These are phyloP conservation scores for Solioccasus polychromus DNA, from an alignment of 768 basidiomycete genomes.

Conservation along the genomic window DNA sequence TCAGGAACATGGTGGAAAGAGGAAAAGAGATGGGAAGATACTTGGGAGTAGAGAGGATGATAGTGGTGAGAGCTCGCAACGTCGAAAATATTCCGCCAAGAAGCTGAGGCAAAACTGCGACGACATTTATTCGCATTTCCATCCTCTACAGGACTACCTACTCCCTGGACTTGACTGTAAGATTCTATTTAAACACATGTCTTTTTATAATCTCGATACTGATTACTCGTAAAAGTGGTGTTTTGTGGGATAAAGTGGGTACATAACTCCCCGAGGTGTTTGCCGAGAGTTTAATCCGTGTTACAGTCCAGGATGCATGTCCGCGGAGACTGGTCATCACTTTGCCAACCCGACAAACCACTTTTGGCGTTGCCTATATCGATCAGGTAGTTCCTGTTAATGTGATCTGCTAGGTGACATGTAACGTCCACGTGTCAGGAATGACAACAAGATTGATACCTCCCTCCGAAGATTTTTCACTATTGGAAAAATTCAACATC, in stretches of 20 bases:
- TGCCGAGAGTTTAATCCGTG: neutral
- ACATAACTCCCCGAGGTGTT: neutral
- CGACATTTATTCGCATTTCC: constrained; percentile 51
- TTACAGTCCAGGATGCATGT: constrained; percentile 62
- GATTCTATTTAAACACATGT: constrained; percentile 8
- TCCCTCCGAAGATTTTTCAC: constrained; percentile 57
- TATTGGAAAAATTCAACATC: constrained; percentile 56
- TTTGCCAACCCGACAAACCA: constrained; percentile 80
- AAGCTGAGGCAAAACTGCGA: constrained; percentile 45
- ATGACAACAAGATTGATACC: constrained; percentile 51
- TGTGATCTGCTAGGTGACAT: neutral
- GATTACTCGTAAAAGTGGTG: constrained; percentile 46
- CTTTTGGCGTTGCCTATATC: constrained; percentile 73
- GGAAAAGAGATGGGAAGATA: no score
- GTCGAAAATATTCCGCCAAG: constrained; percentile 11
- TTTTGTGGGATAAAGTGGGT: constrained; percentile 85
- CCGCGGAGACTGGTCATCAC: constrained; percentile 71
- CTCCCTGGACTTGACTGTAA: constrained; percentile 54
- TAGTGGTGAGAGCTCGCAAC: neutral
- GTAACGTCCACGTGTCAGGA: constrained; percentile 35
- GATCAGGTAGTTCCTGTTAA: constrained; percentile 45
- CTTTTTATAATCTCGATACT: neutral
- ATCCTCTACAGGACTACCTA: constrained; percentile 51
- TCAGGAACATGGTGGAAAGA: no score
- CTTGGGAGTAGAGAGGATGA: no score